Percentiles rank a stretch among this genome's conserved stretches.
Evolutionary conservation across 2,329 filamentous ascomycete genomes (phyloP).

Genomic region (Keithomyces neogunnii): DNA sequence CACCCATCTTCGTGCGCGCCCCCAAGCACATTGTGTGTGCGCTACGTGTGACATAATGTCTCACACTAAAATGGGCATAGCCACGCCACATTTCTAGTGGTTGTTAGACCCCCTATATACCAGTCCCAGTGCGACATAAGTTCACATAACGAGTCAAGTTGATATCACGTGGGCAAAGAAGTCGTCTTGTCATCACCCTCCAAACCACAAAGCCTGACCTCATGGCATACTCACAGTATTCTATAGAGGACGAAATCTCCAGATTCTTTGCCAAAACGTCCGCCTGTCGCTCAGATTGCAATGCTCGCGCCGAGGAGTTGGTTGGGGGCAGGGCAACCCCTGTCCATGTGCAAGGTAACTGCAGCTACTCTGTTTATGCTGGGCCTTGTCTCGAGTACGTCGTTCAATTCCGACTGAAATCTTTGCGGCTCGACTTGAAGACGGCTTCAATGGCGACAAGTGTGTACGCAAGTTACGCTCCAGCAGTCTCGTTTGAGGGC

Average conservation of each 20-base stretch:
- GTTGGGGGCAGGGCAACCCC: slow-evolving; percentile 1
- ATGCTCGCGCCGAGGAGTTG: slow-evolving; percentile 1
- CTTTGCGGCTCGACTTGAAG: slow-evolving; percentile 1
- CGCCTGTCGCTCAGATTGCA: not conserved
- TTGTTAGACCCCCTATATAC: too few relatives aligned
- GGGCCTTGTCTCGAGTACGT: slow-evolving; percentile 4
- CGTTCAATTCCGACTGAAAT: slow-evolving; percentile 7
- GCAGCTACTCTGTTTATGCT: slow-evolving; percentile 7
- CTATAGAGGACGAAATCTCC: slow-evolving; percentile 1
- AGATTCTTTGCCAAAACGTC: slow-evolving; percentile 4
- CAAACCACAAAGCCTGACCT: not conserved
- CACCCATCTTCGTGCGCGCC: too few relatives aligned
- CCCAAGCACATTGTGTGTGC: too few relatives aligned
- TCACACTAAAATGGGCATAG: too few relatives aligned
- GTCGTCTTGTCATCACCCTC: not conserved
- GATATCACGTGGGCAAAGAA: too few relatives aligned
- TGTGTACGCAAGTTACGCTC: slow-evolving; percentile 15
- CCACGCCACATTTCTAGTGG: too few relatives aligned
- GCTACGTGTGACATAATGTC: too few relatives aligned
- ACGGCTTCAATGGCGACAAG: not conserved
- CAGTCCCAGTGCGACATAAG: too few relatives aligned
- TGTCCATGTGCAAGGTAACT: slow-evolving; percentile 1
- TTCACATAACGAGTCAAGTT: too few relatives aligned
- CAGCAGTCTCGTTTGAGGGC: slow-evolving; percentile 19
- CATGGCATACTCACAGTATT: slow-evolving; percentile 2